phyloP scores from a whole-genome alignment of 2,329 filamentous ascomycete species.

The Pseudonectria foliicola region DNA sequence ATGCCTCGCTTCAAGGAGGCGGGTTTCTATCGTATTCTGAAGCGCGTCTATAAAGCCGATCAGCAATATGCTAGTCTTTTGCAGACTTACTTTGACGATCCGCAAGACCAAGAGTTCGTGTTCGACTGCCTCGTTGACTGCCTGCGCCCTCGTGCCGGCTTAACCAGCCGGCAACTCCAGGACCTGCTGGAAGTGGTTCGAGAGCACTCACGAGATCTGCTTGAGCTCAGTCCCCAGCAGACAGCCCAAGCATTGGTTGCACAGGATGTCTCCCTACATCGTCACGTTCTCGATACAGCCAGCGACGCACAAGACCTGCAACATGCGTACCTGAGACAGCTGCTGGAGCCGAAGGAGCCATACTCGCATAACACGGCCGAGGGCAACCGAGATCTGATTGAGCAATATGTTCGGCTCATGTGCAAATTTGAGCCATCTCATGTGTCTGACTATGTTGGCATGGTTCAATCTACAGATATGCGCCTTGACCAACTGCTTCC shows the following conservation, averaged over 20 bases:
- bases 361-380: conserved; percentile 24
- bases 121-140: conserved; percentile 77
- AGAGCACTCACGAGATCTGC: conserved; percentile 57
- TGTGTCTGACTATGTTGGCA: conserved; percentile 77
- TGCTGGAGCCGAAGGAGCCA: conserved; percentile 58
- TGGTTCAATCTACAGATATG: conserved; percentile 69
- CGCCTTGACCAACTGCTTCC: conserved; percentile 75
- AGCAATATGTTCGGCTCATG: conserved; percentile 85
- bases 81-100: conserved; percentile 77
- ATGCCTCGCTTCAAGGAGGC: conserved; percentile 74
- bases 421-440: conserved; percentile 76
- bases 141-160: conserved; percentile 54
- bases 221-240: conserved; percentile 56
- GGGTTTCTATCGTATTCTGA: conserved; percentile 84
- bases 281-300: conserved; percentile 56
- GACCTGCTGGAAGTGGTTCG: conserved; percentile 64
- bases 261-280: conserved; percentile 58
- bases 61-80: conserved; percentile 73
- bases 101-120: conserved; percentile 63
- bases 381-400: conserved; percentile 58
- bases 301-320: conserved; percentile 56
- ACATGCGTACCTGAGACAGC: conserved; percentile 66
- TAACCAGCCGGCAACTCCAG: conserved; percentile 62
- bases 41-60: conserved; percentile 76
- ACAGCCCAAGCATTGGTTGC: conserved; percentile 59